phyloP scores from a whole-genome alignment of 148 eudicot genomes.

The Polygonum aviculare region DNA sequence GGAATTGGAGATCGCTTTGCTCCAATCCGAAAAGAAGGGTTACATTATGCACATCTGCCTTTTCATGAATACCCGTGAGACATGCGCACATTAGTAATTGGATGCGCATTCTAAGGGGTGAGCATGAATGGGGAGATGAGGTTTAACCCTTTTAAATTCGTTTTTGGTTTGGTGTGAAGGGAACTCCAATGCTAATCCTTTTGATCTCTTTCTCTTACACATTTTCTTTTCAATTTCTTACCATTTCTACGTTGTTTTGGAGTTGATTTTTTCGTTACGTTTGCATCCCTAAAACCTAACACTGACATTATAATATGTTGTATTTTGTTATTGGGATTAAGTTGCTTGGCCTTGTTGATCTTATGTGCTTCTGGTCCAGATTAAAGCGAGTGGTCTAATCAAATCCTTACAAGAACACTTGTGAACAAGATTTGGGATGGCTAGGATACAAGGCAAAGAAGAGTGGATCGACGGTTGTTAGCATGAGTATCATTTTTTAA shows the following conservation, averaged over 20 bases:
- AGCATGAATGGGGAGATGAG: background rate
- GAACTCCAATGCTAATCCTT: background rate
- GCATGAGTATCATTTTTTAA: too few species aligned
- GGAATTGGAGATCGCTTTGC: background rate
- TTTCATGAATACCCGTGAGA: background rate
- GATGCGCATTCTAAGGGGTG: background rate
- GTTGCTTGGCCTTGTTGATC: too few species aligned
- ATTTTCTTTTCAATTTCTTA: background rate
- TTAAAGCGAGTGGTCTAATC: too few species aligned
- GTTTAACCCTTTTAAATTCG: background rate
- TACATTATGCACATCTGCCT: background rate
- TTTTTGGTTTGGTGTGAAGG: background rate
- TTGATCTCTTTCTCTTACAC: background rate
- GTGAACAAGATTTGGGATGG: too few species aligned
- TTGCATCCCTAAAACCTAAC: too few species aligned
- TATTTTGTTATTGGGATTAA: too few species aligned
- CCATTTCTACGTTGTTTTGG: background rate
- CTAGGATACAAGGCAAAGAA: too few species aligned
- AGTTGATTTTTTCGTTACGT: background rate
- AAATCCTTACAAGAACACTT: too few species aligned
- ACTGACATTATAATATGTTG: too few species aligned
- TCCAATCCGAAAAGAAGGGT: background rate
- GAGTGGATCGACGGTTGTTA: too few species aligned
- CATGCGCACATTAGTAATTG: background rate
- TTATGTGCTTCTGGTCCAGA: too few species aligned